Evolutionary conservation across 129 eudicot genomes (phyloP).

Genomic region (Tanacetum coccineum): DNA sequence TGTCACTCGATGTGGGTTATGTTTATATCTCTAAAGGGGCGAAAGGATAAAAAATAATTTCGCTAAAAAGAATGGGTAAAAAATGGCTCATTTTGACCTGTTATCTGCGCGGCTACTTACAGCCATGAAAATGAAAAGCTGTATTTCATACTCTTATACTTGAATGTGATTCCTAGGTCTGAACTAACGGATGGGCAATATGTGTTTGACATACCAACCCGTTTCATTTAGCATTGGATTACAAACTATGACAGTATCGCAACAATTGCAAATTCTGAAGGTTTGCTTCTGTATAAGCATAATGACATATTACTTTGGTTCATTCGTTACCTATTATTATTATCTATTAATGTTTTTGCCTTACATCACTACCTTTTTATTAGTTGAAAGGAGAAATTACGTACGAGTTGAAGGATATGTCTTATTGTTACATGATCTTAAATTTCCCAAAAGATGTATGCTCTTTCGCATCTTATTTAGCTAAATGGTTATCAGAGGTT

Average conservation of each 20-base stretch:
- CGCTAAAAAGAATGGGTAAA: too few relatives aligned
- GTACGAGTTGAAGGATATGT: slow-evolving; percentile 89
- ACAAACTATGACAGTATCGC: slow-evolving; percentile 39
- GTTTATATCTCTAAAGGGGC: too few relatives aligned
- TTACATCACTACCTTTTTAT: slow-evolving; percentile 1
- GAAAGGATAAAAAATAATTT: too few relatives aligned
- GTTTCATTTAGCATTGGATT: slow-evolving; percentile 57
- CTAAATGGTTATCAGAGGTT: slow-evolving; percentile 84
- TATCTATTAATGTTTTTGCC: slow-evolving; percentile 12
- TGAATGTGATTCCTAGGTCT: too few relatives aligned
- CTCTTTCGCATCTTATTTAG: slow-evolving; percentile 60
- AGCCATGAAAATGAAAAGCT: too few relatives aligned
- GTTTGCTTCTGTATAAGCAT: slow-evolving; percentile 26
- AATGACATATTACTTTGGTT: background rate
- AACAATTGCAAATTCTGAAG: slow-evolving; percentile 71
- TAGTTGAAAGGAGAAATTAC: slow-evolving; percentile 78
- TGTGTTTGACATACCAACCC: slow-evolving; percentile 80
- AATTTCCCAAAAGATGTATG: slow-evolving; percentile 68
- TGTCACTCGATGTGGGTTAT: too few relatives aligned
- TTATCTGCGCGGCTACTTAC: too few relatives aligned
- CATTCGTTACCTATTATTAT: background rate
- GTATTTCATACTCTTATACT: too few relatives aligned
- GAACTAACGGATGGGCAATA: background rate
- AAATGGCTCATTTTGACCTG: too few relatives aligned
- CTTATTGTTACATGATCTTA: slow-evolving; percentile 62